Evolutionary conservation across 768 basidiomycete species (phyloP).

Genomic region (Phlegmacium glaucopus): DNA sequence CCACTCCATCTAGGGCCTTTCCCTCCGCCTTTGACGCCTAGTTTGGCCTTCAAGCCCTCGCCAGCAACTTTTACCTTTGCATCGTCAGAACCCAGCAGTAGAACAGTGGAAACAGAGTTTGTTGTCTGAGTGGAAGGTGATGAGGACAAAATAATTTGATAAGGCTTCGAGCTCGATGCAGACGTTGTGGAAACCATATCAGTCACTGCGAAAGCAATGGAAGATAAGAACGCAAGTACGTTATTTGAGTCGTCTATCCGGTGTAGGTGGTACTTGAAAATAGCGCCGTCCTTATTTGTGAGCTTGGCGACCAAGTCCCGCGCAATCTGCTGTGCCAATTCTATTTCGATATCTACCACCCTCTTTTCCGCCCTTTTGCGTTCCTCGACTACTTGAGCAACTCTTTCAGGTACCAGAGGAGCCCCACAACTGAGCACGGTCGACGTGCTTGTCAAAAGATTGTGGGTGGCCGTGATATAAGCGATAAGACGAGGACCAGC

Average conservation of each 20-base stretch:
- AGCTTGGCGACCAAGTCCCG: slow-evolving; percentile 28
- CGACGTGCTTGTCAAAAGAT: slow-evolving; percentile 51
- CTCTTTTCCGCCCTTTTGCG: slow-evolving; percentile 66
- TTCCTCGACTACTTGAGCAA: slow-evolving; percentile 62
- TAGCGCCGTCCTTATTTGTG: slow-evolving; percentile 11
- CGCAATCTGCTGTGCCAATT: slow-evolving; percentile 54
- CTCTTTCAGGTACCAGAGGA: slow-evolving; percentile 63
- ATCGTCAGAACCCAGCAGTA: slow-evolving; percentile 61
- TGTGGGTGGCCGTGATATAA: slow-evolving; percentile 58
- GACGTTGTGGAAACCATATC: slow-evolving; percentile 8
- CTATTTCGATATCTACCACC: slow-evolving; percentile 63
- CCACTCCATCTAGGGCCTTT: slow-evolving; percentile 78
- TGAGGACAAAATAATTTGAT: slow-evolving; percentile 56
- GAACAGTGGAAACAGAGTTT: slow-evolving; percentile 48
- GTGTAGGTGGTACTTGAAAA: slow-evolving; percentile 50
- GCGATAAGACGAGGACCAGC: slow-evolving; percentile 73
- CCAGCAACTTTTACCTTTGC: slow-evolving; percentile 56
- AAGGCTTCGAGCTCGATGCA: slow-evolving; percentile 23
- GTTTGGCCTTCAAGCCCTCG: slow-evolving; percentile 50
- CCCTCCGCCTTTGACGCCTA: slow-evolving; percentile 74
- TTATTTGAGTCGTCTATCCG: slow-evolving; percentile 60
- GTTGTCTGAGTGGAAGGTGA: slow-evolving; percentile 54
- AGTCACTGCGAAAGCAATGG: slow-evolving; percentile 49
- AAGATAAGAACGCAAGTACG: slow-evolving; percentile 55
- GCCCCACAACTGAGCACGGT: slow-evolving; percentile 65